Evolutionary conservation across 257 asterid genomes (phyloP).

Genomic region (Nicotiana tabacum): DNA sequence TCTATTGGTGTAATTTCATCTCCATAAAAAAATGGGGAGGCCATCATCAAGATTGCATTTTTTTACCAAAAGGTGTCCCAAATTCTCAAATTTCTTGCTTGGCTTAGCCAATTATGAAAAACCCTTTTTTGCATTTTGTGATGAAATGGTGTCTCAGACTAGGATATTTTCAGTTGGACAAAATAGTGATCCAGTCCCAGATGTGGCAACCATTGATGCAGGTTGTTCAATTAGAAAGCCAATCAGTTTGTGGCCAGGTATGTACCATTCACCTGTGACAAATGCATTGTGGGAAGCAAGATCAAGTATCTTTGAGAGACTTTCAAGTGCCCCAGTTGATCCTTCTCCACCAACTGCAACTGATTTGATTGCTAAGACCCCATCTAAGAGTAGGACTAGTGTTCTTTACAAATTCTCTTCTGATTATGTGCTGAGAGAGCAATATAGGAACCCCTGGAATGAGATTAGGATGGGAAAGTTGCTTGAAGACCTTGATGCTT

Average conservation of each 20-base stretch:
- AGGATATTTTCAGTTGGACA: slow-evolving; percentile 38
- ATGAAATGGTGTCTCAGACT: slow-evolving; percentile 15
- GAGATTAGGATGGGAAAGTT: slow-evolving; percentile 81
- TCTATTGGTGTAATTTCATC: too few relatives aligned
- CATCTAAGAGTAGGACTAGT: slow-evolving; percentile 66
- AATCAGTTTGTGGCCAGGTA: slow-evolving; percentile 83
- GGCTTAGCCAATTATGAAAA: slow-evolving; percentile 2
- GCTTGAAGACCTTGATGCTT: slow-evolving; percentile 97
- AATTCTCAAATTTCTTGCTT: slow-evolving; percentile 32
- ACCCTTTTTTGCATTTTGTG: background rate
- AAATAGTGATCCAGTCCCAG: slow-evolving; percentile 18
- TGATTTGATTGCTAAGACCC: slow-evolving; percentile 47
- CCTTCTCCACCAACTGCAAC: slow-evolving; percentile 40
- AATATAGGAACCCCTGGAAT: slow-evolving; percentile 90
- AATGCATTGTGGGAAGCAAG: slow-evolving; percentile 95
- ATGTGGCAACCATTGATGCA: slow-evolving; percentile 50
- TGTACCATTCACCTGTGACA: slow-evolving; percentile 87
- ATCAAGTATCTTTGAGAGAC: slow-evolving; percentile 51
- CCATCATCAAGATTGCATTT: background rate
- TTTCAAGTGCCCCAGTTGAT: slow-evolving; percentile 21
- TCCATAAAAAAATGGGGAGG: background rate
- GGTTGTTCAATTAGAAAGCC: slow-evolving; percentile 84
- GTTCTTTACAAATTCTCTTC: slow-evolving; percentile 57
- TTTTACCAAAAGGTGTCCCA: background rate
- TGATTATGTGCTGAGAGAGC: slow-evolving; percentile 79